Percentiles rank a stretch among this genome's conserved stretches.
phyloP scores from a whole-genome alignment of 2,329 filamentous ascomycete genomes.

The Hypoxylon sp. region DNA sequence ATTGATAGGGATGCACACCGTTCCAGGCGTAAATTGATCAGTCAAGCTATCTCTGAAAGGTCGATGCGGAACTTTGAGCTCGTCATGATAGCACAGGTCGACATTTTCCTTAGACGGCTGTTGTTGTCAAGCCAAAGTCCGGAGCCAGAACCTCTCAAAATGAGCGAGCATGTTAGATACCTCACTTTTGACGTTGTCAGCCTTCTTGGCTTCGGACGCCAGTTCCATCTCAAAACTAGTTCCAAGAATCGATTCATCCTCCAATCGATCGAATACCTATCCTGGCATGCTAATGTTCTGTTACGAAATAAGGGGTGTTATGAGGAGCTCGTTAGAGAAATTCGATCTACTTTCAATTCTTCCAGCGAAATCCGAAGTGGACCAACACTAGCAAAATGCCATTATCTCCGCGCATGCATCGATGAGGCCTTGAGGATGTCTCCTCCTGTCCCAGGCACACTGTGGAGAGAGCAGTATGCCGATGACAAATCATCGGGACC shows the following conservation, averaged over 20 bases:
- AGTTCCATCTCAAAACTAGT: too few relatives aligned
- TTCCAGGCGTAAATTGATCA: slow-evolving; percentile 32
- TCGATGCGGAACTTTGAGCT: slow-evolving; percentile 41
- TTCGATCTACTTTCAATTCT: background rate
- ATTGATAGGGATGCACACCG: slow-evolving; percentile 20
- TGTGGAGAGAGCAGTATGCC: background rate
- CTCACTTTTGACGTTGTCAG: too few relatives aligned
- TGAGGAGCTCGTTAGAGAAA: background rate
- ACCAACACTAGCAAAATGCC: background rate
- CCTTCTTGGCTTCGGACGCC: too few relatives aligned
- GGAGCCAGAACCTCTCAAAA: background rate
- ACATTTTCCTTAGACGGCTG: slow-evolving; percentile 27
- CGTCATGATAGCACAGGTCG: slow-evolving; percentile 38
- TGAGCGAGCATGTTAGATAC: too few relatives aligned
- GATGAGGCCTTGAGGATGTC: background rate
- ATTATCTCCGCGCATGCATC: background rate
- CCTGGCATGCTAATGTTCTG: too few relatives aligned
- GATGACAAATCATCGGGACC: background rate
- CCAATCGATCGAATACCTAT: too few relatives aligned
- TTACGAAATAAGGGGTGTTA: background rate
- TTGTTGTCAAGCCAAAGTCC: background rate
- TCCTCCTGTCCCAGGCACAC: background rate
- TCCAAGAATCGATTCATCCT: too few relatives aligned
- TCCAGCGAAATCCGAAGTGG: background rate
- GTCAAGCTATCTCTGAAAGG: slow-evolving; percentile 32